Evolutionary conservation across 768 basidiomycete species (phyloP), one percentile per base, ranked within the genome.

Genomic region (Chiua virens): DNA sequence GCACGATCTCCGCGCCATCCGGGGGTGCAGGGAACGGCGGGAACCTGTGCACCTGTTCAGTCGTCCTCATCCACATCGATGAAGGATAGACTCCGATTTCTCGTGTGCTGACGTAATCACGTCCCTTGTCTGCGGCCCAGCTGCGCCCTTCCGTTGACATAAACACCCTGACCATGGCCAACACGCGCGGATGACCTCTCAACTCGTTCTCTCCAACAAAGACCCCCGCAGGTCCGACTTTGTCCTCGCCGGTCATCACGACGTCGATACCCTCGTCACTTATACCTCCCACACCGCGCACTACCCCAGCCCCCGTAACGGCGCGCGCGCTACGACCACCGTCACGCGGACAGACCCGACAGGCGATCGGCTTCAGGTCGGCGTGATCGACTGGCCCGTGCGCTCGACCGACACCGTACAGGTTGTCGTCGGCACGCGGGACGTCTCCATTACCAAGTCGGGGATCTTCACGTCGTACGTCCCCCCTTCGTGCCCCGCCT

Each of bases 11-110:
- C 18, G 75, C 72, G 17, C 75, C 79, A 6, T 61, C 57, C 0
- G 79, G 78, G 0, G 55, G 41, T 3, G 39, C 14, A 8, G 81
- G 80, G 56, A 81, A 82, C 0, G 80, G 79, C 1, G 80, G 80
- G 50, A 80, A 81, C 10, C 3, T 40, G 14, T 37, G 42, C 20
- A 38, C 1, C 4, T 42, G 20, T 1, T 50, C 47, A 22, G 49
- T 18, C 34, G 28, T 27, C 8, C 10, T 22, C 10, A 32, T 22
- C 37, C 22, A 21, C 21, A 30, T 13, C 8, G 25, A 27, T 27
- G 25, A 27, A 5, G 25, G 25, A n/a, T 27, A 8, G 25, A 4
- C 5, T 27, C 4, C 25, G 25, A 27, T 27, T 8, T 3, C 36
- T 36, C 51, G 32, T 9, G n/a, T 10, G 37, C 18, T 58, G 48